These are phyloP conservation scores for Mortierella sp. DNA, from an alignment of 371 early-diverging fungal genomes.

Conservation along the genomic window DNA sequence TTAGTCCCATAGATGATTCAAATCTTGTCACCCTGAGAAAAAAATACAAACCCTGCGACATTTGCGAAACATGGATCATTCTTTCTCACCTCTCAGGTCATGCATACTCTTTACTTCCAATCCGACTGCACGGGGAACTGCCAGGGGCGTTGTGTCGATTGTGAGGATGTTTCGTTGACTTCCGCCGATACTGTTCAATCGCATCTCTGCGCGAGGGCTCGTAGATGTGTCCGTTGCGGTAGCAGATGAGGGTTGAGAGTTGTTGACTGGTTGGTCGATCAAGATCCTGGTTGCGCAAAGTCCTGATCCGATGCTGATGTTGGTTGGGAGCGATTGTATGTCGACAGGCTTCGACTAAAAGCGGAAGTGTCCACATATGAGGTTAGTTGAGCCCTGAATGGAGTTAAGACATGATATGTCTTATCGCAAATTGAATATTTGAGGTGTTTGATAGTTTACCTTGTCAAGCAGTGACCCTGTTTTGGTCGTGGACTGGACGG, in stretches of 20 bases:
- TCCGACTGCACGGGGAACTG: slow-evolving; percentile 35
- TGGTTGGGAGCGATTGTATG: slow-evolving; percentile 20
- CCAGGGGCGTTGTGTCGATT: slow-evolving; percentile 20
- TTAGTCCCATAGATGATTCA: background rate
- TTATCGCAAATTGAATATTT: background rate
- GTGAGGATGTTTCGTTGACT: slow-evolving; percentile 17
- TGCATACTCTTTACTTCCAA: slow-evolving; percentile 11
- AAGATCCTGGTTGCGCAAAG: slow-evolving; percentile 38
- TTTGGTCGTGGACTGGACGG: background rate
- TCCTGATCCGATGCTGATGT: slow-evolving; percentile 31
- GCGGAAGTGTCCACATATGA: background rate
- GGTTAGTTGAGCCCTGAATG: background rate
- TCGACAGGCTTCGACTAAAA: slow-evolving; percentile 22
- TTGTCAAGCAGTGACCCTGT: background rate
- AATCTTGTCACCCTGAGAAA: background rate
- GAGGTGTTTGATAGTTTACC: background rate
- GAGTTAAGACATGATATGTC: background rate
- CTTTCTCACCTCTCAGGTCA: slow-evolving; percentile 14
- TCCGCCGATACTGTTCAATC: slow-evolving; percentile 17
- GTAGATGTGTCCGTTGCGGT: background rate
- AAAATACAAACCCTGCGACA: background rate
- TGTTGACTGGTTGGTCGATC: slow-evolving; percentile 28
- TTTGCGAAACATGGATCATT: background rate
- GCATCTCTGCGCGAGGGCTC: background rate
- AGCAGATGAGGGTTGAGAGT: background rate